Evolutionary conservation across 2,329 filamentous ascomycete genomes (phyloP).

Genomic region (Fusarium veterinarium): DNA sequence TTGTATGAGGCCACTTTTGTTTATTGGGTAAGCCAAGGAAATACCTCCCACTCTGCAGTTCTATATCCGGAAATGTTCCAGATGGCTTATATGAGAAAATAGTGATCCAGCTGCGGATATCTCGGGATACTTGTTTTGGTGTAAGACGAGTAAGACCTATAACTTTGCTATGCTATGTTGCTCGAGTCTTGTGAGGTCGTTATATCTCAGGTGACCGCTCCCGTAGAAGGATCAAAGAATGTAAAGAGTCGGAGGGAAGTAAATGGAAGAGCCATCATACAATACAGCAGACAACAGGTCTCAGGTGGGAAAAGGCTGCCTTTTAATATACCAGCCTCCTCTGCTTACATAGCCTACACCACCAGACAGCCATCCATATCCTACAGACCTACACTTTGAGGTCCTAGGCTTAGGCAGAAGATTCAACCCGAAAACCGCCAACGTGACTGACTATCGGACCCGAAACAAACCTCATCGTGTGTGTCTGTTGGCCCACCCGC

Average conservation of each 20-base stretch:
- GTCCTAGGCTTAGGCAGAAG: conserved; percentile 30
- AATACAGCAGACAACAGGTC: not conserved
- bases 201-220: conserved; percentile 38
- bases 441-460: conserved; percentile 31
- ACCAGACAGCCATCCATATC: conserved; percentile 3
- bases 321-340: conserved; percentile 18
- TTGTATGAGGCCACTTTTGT: conserved; percentile 25
- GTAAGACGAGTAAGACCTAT: conserved; percentile 26
- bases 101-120: conserved; percentile 17
- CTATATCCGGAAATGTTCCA: conserved; percentile 29
- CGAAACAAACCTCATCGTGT: conserved; percentile 26
- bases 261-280: conserved; percentile 28
- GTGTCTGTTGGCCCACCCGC: conserved; percentile 36
- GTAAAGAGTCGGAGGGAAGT: conserved; percentile 6
- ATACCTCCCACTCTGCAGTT: conserved; percentile 9
- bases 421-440: conserved; percentile 18
- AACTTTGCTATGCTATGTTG: not conserved
- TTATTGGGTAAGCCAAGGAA: conserved; percentile 16
- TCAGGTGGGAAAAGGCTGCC: conserved; percentile 21
- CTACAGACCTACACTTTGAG: conserved; percentile 1
- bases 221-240: conserved; percentile 9
- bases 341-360: conserved; percentile 28
- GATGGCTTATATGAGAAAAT: conserved; percentile 29
- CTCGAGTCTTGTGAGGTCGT: conserved; percentile 17
- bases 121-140: conserved; percentile 27